phyloP scores from a whole-genome alignment of 495 filamentous ascomycete genomes.

The Entonaema liquescens region DNA sequence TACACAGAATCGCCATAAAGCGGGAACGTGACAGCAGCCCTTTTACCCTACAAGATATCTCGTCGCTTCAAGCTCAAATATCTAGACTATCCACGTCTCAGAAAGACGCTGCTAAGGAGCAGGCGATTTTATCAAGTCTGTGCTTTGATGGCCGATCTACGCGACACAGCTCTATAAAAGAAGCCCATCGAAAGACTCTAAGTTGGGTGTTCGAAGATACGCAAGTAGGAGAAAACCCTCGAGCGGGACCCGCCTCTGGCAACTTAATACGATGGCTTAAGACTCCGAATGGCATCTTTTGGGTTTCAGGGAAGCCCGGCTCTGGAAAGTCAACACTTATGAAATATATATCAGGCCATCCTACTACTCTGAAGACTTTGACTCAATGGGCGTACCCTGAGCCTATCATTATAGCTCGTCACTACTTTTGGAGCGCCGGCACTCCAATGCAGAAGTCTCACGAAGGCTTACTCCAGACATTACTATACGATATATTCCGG shows the following conservation, averaged over 20 bases:
- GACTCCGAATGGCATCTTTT: conserved; percentile 37
- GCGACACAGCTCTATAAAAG: not conserved
- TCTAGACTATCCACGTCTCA: not conserved
- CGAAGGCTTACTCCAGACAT: conserved; percentile 50
- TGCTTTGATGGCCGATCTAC: conserved; percentile 3
- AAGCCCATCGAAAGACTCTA: conserved; percentile 10
- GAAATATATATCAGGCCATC: conserved; percentile 45
- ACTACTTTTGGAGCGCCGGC: conserved; percentile 53
- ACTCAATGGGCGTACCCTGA: conserved; percentile 33
- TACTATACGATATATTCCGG: conserved; percentile 50
- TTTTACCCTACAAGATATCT: not conserved
- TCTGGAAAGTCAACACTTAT: conserved; percentile 55
- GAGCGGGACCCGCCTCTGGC: not conserved
- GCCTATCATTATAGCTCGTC: conserved; percentile 9
- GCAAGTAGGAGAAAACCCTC: not conserved
- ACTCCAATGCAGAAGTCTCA: conserved; percentile 49
- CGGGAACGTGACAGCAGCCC: not conserved
- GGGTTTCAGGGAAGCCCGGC: conserved; percentile 51
- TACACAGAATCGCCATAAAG: not conserved
- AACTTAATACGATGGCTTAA: conserved; percentile 13
- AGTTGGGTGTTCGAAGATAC: conserved; percentile 12
- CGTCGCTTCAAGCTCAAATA: not conserved
- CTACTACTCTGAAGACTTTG: conserved; percentile 11
- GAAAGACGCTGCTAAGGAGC: not conserved
- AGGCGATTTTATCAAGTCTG: conserved; percentile 7